These are phyloP conservation scores for Neonectria sp. DNA, from an alignment of 2,329 filamentous ascomycete species.

Conservation along the genomic window DNA sequence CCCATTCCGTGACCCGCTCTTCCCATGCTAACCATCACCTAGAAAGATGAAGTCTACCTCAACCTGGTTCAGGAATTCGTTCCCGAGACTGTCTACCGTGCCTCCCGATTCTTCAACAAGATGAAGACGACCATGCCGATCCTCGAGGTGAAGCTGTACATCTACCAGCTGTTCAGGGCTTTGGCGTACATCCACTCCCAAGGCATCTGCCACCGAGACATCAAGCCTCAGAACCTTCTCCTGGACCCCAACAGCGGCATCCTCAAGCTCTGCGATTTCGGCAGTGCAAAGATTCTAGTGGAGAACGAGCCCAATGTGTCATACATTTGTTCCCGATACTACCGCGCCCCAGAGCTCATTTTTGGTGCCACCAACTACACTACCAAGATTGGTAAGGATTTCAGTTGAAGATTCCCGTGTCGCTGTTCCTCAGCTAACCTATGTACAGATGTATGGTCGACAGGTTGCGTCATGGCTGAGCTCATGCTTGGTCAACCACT, in stretches of 20 bases:
- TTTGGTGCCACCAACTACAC: slow-evolving; percentile 99
- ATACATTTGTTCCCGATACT: slow-evolving; percentile 99
- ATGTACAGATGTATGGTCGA: slow-evolving; percentile 95
- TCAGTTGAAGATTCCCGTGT: neutral
- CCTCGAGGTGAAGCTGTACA: slow-evolving; percentile 99
- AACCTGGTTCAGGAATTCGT: slow-evolving; percentile 99
- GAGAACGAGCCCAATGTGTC: slow-evolving; percentile 99
- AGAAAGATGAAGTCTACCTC: slow-evolving; percentile 99
- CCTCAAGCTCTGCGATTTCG: slow-evolving; percentile 98
- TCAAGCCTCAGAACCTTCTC: slow-evolving; percentile 98
- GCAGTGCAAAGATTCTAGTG: slow-evolving; percentile 97
- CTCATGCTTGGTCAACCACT: slow-evolving; percentile 98
- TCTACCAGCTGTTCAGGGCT: slow-evolving; percentile 98
- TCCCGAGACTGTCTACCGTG: slow-evolving; percentile 97
- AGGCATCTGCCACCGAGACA: slow-evolving; percentile 98
- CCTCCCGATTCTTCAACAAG: slow-evolving; percentile 99
- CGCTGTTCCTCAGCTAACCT: slow-evolving; percentile 23
- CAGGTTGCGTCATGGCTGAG: slow-evolving; percentile 99
- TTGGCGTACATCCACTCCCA: slow-evolving; percentile 99
- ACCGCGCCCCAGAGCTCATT: slow-evolving; percentile 96
- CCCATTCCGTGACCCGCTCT: slow-evolving; percentile 7
- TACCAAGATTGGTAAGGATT: slow-evolving; percentile 93
- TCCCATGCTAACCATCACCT: slow-evolving; percentile 34
- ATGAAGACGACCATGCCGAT: slow-evolving; percentile 99
- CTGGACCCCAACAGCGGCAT: slow-evolving; percentile 93